Conservation (phyloP, 2,329 filamentous ascomycete genomes). For the Neofusicoccum cordaticola region DNA sequence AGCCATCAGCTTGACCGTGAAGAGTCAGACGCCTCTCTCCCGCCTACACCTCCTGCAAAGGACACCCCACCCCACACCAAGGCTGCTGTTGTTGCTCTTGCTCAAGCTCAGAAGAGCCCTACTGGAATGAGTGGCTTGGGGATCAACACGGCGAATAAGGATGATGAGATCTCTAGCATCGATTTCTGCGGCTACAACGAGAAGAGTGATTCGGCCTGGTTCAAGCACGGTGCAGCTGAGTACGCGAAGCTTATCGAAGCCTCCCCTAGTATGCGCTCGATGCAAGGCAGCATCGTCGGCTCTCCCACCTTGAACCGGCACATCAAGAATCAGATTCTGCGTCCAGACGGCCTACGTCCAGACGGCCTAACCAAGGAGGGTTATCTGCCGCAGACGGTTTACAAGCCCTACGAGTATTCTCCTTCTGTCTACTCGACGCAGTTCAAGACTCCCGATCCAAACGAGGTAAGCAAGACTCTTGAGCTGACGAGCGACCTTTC, state of each 20-base stretch:
- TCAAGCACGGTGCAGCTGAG: slow-evolving; percentile 25
- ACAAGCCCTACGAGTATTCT: slow-evolving; percentile 24
- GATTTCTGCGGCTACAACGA: not conserved
- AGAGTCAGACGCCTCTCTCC: slow-evolving; percentile 19
- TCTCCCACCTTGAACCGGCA: not conserved
- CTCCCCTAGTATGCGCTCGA: slow-evolving; percentile 18
- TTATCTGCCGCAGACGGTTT: slow-evolving; percentile 25
- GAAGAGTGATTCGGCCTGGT: not conserved
- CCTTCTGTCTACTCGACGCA: slow-evolving; percentile 25
- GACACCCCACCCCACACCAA: slow-evolving; percentile 39
- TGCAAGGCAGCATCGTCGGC: slow-evolving; percentile 8
- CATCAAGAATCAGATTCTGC: not conserved
- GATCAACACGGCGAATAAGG: not conserved
- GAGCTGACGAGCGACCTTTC: not conserved
- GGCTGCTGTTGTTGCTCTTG: not conserved
- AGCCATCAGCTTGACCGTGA: not conserved
- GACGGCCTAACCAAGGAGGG: slow-evolving; percentile 6
- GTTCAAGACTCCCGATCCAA: not conserved
- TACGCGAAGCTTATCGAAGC: slow-evolving; percentile 29
- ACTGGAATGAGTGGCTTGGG: not conserved
- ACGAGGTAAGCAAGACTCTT: not conserved
- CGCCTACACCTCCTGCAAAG: slow-evolving; percentile 44
- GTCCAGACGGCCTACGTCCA: not conserved
- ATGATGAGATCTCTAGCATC: slow-evolving; percentile 14
- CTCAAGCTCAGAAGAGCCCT: not conserved